Conservation (phyloP, 768 basidiomycete species). For the Sutorius australiensis region DNA sequence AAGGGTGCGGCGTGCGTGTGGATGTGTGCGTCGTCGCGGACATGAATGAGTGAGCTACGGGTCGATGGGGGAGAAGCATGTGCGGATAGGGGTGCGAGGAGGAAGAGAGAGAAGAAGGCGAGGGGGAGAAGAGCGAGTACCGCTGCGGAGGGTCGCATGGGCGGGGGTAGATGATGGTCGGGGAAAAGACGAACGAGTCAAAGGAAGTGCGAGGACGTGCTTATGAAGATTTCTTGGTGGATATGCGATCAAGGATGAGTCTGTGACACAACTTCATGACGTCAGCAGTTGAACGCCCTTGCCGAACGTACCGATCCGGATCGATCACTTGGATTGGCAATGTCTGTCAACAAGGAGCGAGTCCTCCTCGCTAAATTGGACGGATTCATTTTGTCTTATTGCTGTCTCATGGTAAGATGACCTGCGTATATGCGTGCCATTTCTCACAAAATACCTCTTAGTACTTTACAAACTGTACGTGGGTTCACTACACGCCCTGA, state of each 20-base stretch:
- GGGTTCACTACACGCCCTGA: not conserved
- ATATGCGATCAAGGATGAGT: not conserved
- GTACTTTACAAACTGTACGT: constrained; percentile 67
- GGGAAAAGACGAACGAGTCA: not conserved
- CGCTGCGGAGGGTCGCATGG: constrained; percentile 10
- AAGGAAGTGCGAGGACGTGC: constrained; percentile 4
- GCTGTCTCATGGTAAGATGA: constrained; percentile 56
- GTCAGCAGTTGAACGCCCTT: constrained; percentile 8
- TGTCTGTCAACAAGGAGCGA: constrained; percentile 34
- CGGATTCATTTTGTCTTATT: constrained; percentile 67
- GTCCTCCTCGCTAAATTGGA: constrained; percentile 57
- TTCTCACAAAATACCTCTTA: constrained; percentile 21
- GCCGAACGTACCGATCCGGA: not conserved
- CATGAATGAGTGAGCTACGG: not conserved
- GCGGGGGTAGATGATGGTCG: not conserved
- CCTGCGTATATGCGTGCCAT: constrained; percentile 1
- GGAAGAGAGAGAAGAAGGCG: constrained; percentile 1
- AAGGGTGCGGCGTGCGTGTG: constrained; percentile 50
- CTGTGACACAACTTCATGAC: constrained; percentile 4
- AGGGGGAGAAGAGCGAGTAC: not conserved
- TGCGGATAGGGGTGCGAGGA: constrained; percentile 15
- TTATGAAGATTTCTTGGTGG: constrained; percentile 6
- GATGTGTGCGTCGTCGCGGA: constrained; percentile 37
- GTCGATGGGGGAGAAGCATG: constrained; percentile 11
- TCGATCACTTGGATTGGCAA: too few species aligned